Percentiles rank a stretch among this genome's conserved stretches.
Conservation (phyloP, 192 early-diverging fungal genomes). For the Entrophospora sp. region DNA sequence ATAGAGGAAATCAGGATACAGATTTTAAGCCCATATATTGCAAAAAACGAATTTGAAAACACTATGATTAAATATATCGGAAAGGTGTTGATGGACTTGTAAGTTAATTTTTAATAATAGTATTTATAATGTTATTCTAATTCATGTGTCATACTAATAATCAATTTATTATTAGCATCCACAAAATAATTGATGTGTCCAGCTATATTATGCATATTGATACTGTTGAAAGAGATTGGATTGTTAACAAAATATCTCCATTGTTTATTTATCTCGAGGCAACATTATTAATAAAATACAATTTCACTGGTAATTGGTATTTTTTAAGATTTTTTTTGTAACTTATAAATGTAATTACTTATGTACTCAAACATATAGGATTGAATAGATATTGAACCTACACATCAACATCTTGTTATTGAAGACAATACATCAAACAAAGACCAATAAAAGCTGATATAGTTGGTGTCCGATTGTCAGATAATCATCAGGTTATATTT, state of each 20-base stretch:
- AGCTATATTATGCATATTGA: not conserved
- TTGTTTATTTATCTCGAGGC: not conserved
- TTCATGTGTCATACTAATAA: not conserved
- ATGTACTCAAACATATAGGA: not conserved
- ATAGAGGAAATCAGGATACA: too few species aligned
- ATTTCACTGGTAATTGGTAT: too few species aligned
- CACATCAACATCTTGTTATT: not conserved
- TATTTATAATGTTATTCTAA: too few species aligned
- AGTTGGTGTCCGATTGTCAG: not conserved
- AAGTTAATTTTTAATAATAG: not conserved
- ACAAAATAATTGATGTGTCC: constrained; percentile 6
- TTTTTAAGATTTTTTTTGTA: not conserved
- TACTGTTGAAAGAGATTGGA: constrained; percentile 5
- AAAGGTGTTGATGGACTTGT: constrained; percentile 13
- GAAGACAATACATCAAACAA: constrained; percentile 6
- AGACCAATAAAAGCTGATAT: constrained; percentile 6
- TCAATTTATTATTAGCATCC: constrained; percentile 1
- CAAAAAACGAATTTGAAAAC: not conserved
- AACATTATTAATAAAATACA: not conserved
- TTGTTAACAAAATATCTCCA: constrained; percentile 2
- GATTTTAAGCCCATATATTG: constrained; percentile 3
- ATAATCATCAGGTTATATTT: constrained; percentile 1
- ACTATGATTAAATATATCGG: constrained; percentile 13
- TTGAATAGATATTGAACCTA: constrained; percentile 10
- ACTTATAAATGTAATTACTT: not conserved